A percentile compares a stretch with the other conserved stretches of the same genome.
These are phyloP conservation scores for Orbilia brochopaga DNA, from an alignment of 2,329 filamentous ascomycete genomes.

Conservation along the genomic window DNA sequence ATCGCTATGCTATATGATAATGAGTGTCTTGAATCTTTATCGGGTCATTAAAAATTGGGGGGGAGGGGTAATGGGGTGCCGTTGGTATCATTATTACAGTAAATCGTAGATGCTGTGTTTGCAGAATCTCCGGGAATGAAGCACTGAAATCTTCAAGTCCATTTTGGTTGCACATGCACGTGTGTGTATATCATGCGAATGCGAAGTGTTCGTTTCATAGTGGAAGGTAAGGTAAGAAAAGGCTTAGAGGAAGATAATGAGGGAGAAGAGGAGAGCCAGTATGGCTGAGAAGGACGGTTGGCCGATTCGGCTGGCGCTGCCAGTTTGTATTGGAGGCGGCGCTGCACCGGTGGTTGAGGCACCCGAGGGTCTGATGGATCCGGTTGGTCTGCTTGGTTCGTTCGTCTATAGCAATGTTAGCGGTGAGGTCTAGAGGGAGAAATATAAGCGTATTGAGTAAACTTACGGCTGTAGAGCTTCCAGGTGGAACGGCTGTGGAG, in stretches of 20 bases:
- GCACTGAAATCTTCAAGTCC: neutral
- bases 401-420: conserved; percentile 13
- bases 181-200: neutral
- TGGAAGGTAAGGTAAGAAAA: neutral
- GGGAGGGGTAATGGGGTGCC: conserved; percentile 16
- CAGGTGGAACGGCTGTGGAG: conserved; percentile 13
- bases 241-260: conserved; percentile 36
- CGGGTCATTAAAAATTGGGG: conserved; percentile 40
- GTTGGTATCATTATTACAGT: conserved; percentile 50
- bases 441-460: neutral
- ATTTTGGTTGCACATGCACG: neutral
- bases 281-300: conserved; percentile 26
- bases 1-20: conserved; percentile 49
- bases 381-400: neutral
- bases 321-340: conserved; percentile 29
- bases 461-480: conserved; percentile 12
- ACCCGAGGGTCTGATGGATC: conserved; percentile 5
- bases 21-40: conserved; percentile 43
- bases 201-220: neutral
- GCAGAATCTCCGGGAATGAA: conserved; percentile 10
- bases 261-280: conserved; percentile 27
- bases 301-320: conserved; percentile 29
- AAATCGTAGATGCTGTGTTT: conserved; percentile 14
- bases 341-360: conserved; percentile 5
- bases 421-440: neutral